Conservation (phyloP, 2,329 filamentous ascomycete species). For the Epichloe sibirici region DNA sequence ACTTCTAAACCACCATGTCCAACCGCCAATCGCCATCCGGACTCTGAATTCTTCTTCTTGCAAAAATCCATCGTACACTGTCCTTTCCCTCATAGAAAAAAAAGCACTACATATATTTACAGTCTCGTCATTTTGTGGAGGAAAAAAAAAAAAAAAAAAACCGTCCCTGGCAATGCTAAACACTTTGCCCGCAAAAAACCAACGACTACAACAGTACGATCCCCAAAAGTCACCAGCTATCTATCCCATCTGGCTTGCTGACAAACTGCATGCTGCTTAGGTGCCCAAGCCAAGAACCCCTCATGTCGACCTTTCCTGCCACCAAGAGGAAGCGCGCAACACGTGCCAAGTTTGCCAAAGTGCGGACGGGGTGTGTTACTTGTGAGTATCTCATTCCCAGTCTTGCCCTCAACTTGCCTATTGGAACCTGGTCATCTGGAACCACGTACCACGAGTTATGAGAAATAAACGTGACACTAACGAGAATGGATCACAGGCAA, state of each 20-base stretch:
- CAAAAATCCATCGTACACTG: background rate
- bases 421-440: background rate
- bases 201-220: conserved; percentile 2
- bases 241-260: background rate
- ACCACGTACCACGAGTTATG: background rate
- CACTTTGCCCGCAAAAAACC: background rate
- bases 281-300: background rate
- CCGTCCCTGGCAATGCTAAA: conserved; percentile 1
- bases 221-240: background rate
- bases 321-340: conserved; percentile 8
- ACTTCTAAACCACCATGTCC: background rate
- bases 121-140: background rate
- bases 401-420: no score
- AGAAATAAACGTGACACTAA: background rate
- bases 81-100: background rate
- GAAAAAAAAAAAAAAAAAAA: background rate
- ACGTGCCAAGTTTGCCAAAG: conserved; percentile 20
- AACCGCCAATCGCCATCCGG: background rate
- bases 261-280: background rate
- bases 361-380: conserved; percentile 19
- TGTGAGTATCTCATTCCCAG: conserved; percentile 14
- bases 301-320: conserved; percentile 9
- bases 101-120: background rate
- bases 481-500: conserved; percentile 1
- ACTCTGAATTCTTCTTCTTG: background rate